Evolutionary conservation across 768 basidiomycete species (phyloP), one percentile per base, ranked within the genome.

Genomic region (Pisolithus albus): DNA sequence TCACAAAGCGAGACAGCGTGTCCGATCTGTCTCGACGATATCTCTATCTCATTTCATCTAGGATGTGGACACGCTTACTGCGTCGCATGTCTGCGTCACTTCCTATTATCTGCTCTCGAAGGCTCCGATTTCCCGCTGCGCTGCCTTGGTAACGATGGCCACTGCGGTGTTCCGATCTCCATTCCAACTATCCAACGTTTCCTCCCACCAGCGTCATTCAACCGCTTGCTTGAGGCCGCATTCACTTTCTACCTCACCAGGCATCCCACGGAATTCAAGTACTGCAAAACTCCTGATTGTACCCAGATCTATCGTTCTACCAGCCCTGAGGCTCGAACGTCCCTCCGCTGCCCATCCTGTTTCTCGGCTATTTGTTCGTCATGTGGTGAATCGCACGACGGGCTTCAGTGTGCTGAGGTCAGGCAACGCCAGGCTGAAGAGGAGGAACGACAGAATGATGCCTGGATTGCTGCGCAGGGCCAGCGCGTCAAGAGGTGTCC

Each of bases 271-370:
- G 81, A 87, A 50, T 83, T 84, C 59, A 76, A 79, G 55, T 85
- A 79, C 59, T 92, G 88, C 65, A 88, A 86, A 0, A 84, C 87
- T 0, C 83, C 89, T 0, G 86, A 91, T 60, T 92, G 88, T 54
- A 71, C 72, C 0, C 84, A 88, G 62, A 73, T 89, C 5, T 91
- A 91, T 64, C 81, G 86, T 15, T 62, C 72, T 4, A 75, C 71
- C 0, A 64, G 70, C 4, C 58, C 58, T 23, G 77, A 76, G 5
- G 69, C 72, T 9, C 61, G 60, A 18, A 40, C 46, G 6, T 32
- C 51, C 0, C 63, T 86, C 4, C 81, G 81, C 46, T 90, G 88
- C 51, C 85, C 85, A 1, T 79, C 81, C 0, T 90, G 88, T 60
- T 74, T 84, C 23, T 63, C 75, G 4, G 72, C 78, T 0, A 82